A percentile compares a stretch with the other conserved stretches of the same genome.
Evolutionary conservation across 2,329 filamentous ascomycete species (phyloP).

Genomic region (Hymenoscyphus infarciens): DNA sequence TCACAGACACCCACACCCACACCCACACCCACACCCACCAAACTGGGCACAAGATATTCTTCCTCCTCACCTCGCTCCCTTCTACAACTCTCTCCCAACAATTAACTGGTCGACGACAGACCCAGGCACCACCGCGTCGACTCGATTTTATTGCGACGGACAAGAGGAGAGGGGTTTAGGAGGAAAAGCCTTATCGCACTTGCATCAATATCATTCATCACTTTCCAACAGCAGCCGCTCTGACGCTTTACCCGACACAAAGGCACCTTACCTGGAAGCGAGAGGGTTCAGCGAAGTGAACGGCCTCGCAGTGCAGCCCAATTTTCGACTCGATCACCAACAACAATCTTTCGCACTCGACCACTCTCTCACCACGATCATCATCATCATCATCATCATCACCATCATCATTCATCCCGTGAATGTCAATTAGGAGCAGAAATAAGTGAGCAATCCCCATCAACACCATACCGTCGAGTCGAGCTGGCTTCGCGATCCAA

Average conservation of each 20-base stretch:
- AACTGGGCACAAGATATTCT: too few relatives aligned
- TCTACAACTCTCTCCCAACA: too few relatives aligned
- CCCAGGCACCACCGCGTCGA: too few relatives aligned
- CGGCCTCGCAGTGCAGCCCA: background rate
- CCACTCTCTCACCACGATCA: background rate
- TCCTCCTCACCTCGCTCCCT: too few relatives aligned
- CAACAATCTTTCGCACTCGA: background rate
- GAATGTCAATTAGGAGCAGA: background rate
- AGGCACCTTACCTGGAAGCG: background rate
- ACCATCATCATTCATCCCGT: background rate
- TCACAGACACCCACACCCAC: too few relatives aligned
- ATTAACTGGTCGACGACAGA: too few relatives aligned
- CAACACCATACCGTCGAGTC: background rate
- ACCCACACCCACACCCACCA: too few relatives aligned
- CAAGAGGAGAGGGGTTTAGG: background rate
- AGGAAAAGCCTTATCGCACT: too few relatives aligned
- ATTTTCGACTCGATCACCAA: background rate
- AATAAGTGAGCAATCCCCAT: background rate
- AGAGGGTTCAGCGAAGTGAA: slow-evolving; percentile 1
- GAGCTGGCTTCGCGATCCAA: background rate
- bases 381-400: too few relatives aligned
- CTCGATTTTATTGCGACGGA: background rate
- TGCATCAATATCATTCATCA: background rate
- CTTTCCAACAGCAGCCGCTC: background rate
- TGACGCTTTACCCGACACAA: background rate